A percentile compares a stretch with the other conserved stretches of the same genome.
These are phyloP conservation scores for Penicillium argentinense DNA, from an alignment of 495 filamentous ascomycete genomes.

Conservation along the genomic window DNA sequence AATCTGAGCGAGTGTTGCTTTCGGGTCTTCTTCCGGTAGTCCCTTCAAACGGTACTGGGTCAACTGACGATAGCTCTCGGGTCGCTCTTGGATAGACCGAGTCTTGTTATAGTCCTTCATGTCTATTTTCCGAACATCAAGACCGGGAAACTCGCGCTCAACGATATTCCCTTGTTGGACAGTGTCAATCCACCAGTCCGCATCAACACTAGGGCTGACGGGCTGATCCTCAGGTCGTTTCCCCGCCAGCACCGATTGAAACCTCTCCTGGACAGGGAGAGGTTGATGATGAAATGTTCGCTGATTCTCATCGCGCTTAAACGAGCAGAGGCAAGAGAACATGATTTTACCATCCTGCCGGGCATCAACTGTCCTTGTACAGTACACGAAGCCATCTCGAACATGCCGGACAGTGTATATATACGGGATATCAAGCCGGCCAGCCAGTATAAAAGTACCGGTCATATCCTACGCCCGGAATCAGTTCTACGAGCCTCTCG, in stretches of 20 bases:
- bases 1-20: slow-evolving; percentile 10
- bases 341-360: slow-evolving; percentile 47
- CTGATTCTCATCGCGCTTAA: slow-evolving; percentile 52
- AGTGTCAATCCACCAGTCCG: slow-evolving; percentile 43
- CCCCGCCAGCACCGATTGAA: slow-evolving; percentile 33
- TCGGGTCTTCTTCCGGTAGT: slow-evolving; percentile 25
- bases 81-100: slow-evolving; percentile 32
- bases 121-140: slow-evolving; percentile 64
- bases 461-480: slow-evolving; percentile 56
- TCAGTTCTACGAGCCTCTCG: slow-evolving; percentile 16
- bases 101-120: slow-evolving; percentile 55
- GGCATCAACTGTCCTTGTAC: slow-evolving; percentile 59
- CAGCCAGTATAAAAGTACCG: slow-evolving; percentile 64
- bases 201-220: slow-evolving; percentile 43
- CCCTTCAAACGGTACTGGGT: slow-evolving; percentile 56
- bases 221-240: slow-evolving; percentile 41
- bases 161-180: slow-evolving; percentile 21
- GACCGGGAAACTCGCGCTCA: slow-evolving; percentile 54
- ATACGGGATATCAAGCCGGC: slow-evolving; percentile 54
- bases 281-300: slow-evolving; percentile 41
- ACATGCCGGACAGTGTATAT: slow-evolving; percentile 57
- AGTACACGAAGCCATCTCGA: slow-evolving; percentile 56
- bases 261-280: slow-evolving; percentile 35
- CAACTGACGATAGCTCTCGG: slow-evolving; percentile 59
- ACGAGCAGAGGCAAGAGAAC: slow-evolving; percentile 62